Evolutionary conservation across 192 early-diverging fungal species (phyloP), one percentile per base, ranked within the genome.

Genomic region (Rhizophagus clarus): DNA sequence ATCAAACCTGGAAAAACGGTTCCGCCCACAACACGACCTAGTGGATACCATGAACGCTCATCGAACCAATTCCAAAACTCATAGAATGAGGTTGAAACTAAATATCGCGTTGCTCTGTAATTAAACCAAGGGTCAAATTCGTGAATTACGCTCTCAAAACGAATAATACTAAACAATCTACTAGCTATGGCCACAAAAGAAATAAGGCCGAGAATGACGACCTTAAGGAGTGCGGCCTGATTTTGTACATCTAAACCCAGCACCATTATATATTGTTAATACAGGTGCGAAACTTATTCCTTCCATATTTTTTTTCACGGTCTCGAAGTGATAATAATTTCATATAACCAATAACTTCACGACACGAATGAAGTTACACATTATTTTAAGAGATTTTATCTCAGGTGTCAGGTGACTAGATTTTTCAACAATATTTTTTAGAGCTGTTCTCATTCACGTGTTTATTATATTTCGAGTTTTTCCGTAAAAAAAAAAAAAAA

Each of bases 61-160:
- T 99, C 98, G 81, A 98, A 99, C 98, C 98, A 99, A 88, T 99
- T 99, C 92, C 96, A 96, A 83, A 99, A 99, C 74, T 98, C 95
- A 85, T 98, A 98, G 79, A 95, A 96, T 12, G 97, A 97, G 74
- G 96, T 90, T 80, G 96, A 90, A 31, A 97, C 97, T 9, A 99
- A 88, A 82, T 95, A 91, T 77, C 90, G 89, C 20, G 98, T 99
- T 37, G 97, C 94, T 81, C 98, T 92, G 87, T 98, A 98, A 89
- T 98, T 99, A 89, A 98, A 98, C 96, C 95, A 99, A 37, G 98
- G 98, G 84, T 99, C 98, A 84, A 99, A 99, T 85, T 99, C 98
- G 89, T 99, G 98, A 86, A 99, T 99, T 74, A 99, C 94, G 77
- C 93, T 95, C 85, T 99, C 98, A 83, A 96, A 99, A 28, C 97